These are phyloP conservation scores for Sclerotinia sclerotiorum DNA, from an alignment of 2,329 filamentous ascomycete genomes.

Conservation along the genomic window DNA sequence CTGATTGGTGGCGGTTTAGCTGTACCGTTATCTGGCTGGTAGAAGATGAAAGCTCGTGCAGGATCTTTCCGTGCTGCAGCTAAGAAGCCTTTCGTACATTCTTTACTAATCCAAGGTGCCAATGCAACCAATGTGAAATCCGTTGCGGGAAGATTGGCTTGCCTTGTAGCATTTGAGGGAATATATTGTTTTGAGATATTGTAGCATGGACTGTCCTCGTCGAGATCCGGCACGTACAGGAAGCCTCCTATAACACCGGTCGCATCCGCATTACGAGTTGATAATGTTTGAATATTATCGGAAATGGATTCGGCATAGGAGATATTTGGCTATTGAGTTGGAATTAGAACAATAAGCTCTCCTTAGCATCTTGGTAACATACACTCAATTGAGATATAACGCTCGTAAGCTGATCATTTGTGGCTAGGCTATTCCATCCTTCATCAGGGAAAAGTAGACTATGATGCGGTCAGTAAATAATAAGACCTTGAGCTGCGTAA, in stretches of 20 bases:
- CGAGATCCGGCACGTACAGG: conserved; percentile 78
- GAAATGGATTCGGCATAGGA: conserved; percentile 43
- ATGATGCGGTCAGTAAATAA: conserved; percentile 25
- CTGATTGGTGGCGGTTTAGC: conserved; percentile 64
- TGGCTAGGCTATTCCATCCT: conserved; percentile 34
- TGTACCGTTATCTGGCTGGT: conserved; percentile 56
- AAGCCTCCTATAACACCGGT: conserved; percentile 70
- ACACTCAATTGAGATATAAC: conserved; percentile 35
- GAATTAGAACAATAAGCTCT: not conserved
- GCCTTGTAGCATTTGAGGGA: conserved; percentile 72
- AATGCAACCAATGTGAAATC: conserved; percentile 77
- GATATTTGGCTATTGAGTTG: conserved; percentile 34
- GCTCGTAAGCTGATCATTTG: conserved; percentile 26
- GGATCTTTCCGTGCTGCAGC: conserved; percentile 57
- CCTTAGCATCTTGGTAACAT: conserved; percentile 20
- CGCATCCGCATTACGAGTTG: conserved; percentile 61
- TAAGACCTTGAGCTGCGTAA: not conserved
- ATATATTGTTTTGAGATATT: conserved; percentile 64
- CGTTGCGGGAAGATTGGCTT: conserved; percentile 63
- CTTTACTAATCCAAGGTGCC: conserved; percentile 77
- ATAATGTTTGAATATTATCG: conserved; percentile 72
- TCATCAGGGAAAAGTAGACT: conserved; percentile 39
- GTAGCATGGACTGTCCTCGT: conserved; percentile 58
- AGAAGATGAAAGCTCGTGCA: conserved; percentile 64
- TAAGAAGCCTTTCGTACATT: conserved; percentile 75